phyloP scores from a whole-genome alignment of 441 rosid genomes.

The Gossypium schwendimanii region DNA sequence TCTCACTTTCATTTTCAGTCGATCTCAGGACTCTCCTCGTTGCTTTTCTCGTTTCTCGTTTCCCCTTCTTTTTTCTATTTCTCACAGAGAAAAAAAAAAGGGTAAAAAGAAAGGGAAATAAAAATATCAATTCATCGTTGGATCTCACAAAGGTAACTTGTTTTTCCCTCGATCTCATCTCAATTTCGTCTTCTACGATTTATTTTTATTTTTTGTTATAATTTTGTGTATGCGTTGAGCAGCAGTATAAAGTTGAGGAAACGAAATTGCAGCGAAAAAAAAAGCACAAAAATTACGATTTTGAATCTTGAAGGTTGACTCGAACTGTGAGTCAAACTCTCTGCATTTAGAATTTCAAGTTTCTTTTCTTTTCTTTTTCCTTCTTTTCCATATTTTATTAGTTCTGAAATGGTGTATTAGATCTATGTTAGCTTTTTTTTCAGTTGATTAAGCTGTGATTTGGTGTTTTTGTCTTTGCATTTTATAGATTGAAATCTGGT shows the following conservation, averaged over 20 bases:
- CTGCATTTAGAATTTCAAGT: neutral
- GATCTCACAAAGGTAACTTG: slow-evolving; percentile 19
- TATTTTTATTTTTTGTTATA: neutral
- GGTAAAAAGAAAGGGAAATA: no score
- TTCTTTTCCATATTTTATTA: neutral
- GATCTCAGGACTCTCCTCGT: neutral
- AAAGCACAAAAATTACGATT: neutral
- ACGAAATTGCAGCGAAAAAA: neutral
- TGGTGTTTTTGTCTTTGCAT: neutral
- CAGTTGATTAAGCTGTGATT: slow-evolving; percentile 8
- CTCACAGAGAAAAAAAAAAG: neutral
- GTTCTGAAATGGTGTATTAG: slow-evolving; percentile 1
- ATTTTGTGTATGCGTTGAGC: neutral
- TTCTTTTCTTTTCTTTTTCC: neutral
- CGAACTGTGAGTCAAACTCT: neutral
- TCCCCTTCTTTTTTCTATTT: neutral
- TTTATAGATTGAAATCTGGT: neutral
- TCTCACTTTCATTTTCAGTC: slow-evolving; percentile 12
- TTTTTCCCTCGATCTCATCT: slow-evolving; percentile 12
- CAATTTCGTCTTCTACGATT: neutral
- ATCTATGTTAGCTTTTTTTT: slow-evolving; percentile 12
- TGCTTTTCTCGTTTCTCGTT: slow-evolving; percentile 13
- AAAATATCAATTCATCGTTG: slow-evolving; percentile 7
- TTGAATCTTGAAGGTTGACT: neutral
- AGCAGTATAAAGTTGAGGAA: neutral